Percentiles rank a stretch among this genome's conserved stretches.
Evolutionary conservation across 2,329 filamentous ascomycete species (phyloP).

Genomic region (Fusarium setosum): DNA sequence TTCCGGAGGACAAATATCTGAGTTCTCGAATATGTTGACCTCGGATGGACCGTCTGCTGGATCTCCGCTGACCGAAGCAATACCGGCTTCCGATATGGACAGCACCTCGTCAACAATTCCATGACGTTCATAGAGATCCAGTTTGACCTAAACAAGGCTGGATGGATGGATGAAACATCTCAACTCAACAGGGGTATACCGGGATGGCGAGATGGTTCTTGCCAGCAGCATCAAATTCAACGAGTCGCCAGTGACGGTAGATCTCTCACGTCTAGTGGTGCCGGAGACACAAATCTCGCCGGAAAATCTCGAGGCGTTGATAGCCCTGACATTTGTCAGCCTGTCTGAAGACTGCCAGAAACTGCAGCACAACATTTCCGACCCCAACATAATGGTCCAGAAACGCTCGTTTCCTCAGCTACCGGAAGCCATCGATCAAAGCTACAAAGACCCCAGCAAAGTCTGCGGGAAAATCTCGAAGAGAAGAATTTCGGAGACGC

Average conservation of each 20-base stretch:
- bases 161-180: neutral
- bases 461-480: neutral
- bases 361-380: neutral
- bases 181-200: neutral
- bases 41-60: neutral
- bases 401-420: neutral
- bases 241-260: neutral
- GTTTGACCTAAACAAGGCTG: neutral
- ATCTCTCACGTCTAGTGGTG: neutral
- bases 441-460: neutral
- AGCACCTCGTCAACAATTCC: neutral
- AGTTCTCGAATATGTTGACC: neutral
- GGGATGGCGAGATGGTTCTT: neutral
- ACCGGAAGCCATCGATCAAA: neutral
- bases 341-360: neutral
- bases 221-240: neutral
- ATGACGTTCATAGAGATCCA: conserved; percentile 1
- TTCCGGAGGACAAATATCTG: neutral
- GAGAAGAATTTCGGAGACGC: neutral
- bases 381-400: neutral
- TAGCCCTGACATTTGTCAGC: neutral
- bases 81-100: neutral
- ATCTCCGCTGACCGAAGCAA: conserved; percentile 1
- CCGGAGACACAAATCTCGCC: neutral
- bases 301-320: neutral